Conservation (phyloP, 148 eudicot species). For the Dianthus caryophyllus region DNA sequence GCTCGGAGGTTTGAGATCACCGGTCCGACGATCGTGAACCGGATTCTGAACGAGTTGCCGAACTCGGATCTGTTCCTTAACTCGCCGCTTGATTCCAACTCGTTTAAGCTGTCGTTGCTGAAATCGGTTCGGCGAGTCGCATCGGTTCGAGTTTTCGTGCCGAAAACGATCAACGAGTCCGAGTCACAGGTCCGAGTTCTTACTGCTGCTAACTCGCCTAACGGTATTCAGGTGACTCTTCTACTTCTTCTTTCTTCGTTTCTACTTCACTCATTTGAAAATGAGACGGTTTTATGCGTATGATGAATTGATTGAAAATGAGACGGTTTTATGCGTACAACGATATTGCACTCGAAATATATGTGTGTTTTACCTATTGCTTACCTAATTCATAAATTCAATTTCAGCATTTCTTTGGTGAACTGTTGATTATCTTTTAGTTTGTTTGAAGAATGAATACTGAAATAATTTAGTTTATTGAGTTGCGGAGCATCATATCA, state of each 20-base stretch:
- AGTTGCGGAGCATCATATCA: no score
- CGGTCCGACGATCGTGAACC: slow-evolving; percentile 71
- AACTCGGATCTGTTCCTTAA: slow-evolving; percentile 73
- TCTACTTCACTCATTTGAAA: neutral
- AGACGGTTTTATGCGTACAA: no score
- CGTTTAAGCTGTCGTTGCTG: slow-evolving; percentile 58
- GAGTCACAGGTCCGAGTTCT: slow-evolving; percentile 63
- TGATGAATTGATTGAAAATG: no score
- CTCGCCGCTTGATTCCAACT: slow-evolving; percentile 56
- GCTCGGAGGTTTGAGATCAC: slow-evolving; percentile 86
- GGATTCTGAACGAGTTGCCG: slow-evolving; percentile 41
- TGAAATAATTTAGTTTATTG: no score
- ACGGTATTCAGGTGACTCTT: slow-evolving; percentile 73
- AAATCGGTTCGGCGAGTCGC: slow-evolving; percentile 48
- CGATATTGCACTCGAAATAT: no score
- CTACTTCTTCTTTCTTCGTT: neutral
- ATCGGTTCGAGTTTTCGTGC: slow-evolving; percentile 51
- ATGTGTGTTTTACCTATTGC: no score
- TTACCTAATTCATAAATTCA: no score
- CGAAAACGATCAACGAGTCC: slow-evolving; percentile 41
- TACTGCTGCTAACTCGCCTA: slow-evolving; percentile 74
- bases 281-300: no score
- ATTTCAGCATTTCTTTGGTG: no score
- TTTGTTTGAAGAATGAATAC: no score
- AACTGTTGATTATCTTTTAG: no score